Evolutionary conservation across 2,329 filamentous ascomycete genomes (phyloP), one percentile per base, ranked within the genome.

Genomic region (Cladosporium halotolerans): DNA sequence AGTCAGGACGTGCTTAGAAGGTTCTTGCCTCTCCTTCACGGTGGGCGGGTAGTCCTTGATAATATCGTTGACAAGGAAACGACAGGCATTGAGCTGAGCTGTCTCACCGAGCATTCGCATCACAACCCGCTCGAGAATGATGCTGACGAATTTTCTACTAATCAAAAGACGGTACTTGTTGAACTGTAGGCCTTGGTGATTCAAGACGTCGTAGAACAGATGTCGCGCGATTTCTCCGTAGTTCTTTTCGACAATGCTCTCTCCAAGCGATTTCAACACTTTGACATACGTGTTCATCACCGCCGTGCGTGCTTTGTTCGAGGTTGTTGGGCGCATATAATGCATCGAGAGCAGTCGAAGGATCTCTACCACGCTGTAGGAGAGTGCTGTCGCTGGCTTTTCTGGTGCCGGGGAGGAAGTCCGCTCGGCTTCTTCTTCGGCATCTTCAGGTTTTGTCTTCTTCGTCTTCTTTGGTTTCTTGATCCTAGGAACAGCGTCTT

Each of bases 1-100:
- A 45, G 89, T 86, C 38, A 99, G 73, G 1, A 85, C 85, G 63
- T 95, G 84, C 70, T 99, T 99, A 45, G 83, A 85, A 6, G 93
- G 93, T 68, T 97, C 92, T 1, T 86, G 82, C 39, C 88, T 82
- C 68, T 97, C 92, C 62, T 91, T 88, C 45, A 96, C 73, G 4
- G 86, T 85, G 68, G 95, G 89, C 0, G 93, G 92, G 61, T 96
- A 97, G 67, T 97, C 93, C 68, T 95, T 97, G 45, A 99, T 77
- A 43, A 96, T 79, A 54, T 89, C 85, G 67, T 95, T 96, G 65
- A 96, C 82, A 50, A 99, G 73, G 57, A 83, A 82, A 63, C 84
- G 89, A 6, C 89, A 88, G 28, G 89, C 90, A 61, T 86, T 84
- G 55, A 92, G 77, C 65, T 96, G 92, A 7, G 90, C 91, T 11